Evolutionary conservation across 768 basidiomycete genomes (phyloP).

Genomic region (Kwoniella dendrophila): DNA sequence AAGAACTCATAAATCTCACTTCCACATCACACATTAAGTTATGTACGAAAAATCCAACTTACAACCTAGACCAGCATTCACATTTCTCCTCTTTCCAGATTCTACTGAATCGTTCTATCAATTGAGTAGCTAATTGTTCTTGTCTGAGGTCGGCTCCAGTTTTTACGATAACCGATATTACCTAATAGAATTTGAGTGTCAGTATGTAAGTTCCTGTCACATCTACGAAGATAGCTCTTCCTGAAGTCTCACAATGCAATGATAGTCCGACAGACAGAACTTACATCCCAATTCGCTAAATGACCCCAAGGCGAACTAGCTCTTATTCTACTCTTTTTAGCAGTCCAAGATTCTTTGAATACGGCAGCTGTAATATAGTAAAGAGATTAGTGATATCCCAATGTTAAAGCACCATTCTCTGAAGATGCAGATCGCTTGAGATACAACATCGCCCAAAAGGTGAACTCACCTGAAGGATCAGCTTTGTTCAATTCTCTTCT

Average conservation of each 20-base stretch:
- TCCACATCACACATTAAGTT: not conserved
- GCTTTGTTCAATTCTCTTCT: conserved; percentile 88
- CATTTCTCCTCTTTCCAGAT: conserved; percentile 96
- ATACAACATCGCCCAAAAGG: too few species aligned
- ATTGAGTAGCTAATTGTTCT: conserved; percentile 93
- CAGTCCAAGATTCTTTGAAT: conserved; percentile 90
- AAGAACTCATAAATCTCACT: not conserved
- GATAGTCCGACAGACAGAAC: too few species aligned
- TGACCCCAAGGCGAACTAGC: conserved; percentile 95
- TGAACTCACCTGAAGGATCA: conserved; percentile 74
- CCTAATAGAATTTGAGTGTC: conserved; percentile 65
- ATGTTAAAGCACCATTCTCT: too few species aligned
- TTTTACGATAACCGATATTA: conserved; percentile 96
- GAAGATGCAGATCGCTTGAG: not conserved
- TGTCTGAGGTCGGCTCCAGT: conserved; percentile 95
- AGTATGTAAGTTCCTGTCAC: too few species aligned
- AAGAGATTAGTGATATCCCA: conserved; percentile 1
- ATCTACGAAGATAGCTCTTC: too few species aligned
- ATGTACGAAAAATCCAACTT: conserved; percentile 28
- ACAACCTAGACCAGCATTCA: conserved; percentile 91
- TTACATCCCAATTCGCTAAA: conserved; percentile 67
- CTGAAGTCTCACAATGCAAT: not conserved
- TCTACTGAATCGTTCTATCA: conserved; percentile 85
- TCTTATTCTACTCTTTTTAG: conserved; percentile 94
- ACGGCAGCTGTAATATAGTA: conserved; percentile 64